Base-by-base conservation (phyloP, 1,139 yeast species). In the Sugiyamaella japonica region DNA sequence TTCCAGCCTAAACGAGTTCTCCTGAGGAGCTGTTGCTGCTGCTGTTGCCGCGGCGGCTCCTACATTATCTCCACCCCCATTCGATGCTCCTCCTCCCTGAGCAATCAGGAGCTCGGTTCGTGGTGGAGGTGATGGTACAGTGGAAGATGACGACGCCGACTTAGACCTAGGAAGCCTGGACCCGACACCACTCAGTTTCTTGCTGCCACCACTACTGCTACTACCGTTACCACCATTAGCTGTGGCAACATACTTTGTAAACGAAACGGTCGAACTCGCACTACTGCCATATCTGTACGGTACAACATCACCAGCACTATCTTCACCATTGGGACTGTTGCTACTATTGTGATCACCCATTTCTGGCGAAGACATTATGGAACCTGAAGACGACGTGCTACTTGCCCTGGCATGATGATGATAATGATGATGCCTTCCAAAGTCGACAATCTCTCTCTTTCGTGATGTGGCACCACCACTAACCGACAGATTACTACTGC, bases 1-100 rank as follows among this genome's bases (percentile, higher is more conserved):
- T 38, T 70, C 73, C 6, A 70, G 59, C 7, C 73, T 57, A 63
- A 70, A 70, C 3, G 71, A 65, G 7, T 66, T 59, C 42, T 67
- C 71, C 10, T 50, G 61, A 3, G 54, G 52, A 16, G 45, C 48
- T 2, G 52, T 51, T 10, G 41, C 34, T 7, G 43, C 44, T 7
- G 37, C 40, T 20, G 25, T 6, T 20, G 25, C 25, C 6, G 25
- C 25, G 5, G 6, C 25, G 3, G 25, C 25, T 20, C 25, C 25
- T 8, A 23, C 2, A 29, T 9, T 12, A 29, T 29, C 34, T 29
- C n/a, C 34, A 13, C 16, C 16, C 2, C 38, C 38, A n/a, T 8
- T 12, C 25, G 5, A 20, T 20, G 5, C 3, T 36, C 41, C 50
- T 20, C 42, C 41, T 38, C 25, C 32, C 12, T 29, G 42, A 38